Evolutionary conservation across 2,329 filamentous ascomycete species (phyloP).

Genomic region (Ophiostoma tasmaniense): DNA sequence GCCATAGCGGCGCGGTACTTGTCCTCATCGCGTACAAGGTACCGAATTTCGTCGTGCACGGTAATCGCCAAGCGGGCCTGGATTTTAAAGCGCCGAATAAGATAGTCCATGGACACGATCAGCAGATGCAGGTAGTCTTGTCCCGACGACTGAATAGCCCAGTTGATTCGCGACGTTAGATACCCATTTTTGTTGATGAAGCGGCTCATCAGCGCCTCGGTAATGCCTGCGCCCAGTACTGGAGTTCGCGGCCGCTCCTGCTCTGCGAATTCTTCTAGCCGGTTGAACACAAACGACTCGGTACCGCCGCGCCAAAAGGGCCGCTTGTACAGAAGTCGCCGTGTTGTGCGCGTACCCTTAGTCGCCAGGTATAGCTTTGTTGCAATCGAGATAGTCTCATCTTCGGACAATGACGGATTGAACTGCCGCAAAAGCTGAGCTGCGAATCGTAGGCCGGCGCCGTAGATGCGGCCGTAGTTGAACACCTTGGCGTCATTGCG

Average conservation of each 20-base stretch:
- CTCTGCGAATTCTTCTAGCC: conserved; percentile 93
- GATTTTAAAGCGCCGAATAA: conserved; percentile 77
- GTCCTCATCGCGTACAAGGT: conserved; percentile 77
- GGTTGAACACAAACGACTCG: conserved; percentile 97
- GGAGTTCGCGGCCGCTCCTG: conserved; percentile 86
- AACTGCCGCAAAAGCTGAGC: conserved; percentile 86
- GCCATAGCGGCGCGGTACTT: conserved; percentile 88
- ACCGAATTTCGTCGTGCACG: conserved; percentile 95
- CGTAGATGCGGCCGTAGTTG: conserved; percentile 98
- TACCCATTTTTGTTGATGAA: conserved; percentile 86
- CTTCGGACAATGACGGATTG: conserved; percentile 74
- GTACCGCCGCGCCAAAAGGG: conserved; percentile 94
- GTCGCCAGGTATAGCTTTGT: conserved; percentile 77
- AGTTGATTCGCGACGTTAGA: conserved; percentile 94
- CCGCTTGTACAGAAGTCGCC: conserved; percentile 61
- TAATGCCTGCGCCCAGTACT: conserved; percentile 89
- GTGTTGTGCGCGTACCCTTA: conserved; percentile 77
- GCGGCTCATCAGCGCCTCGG: conserved; percentile 82
- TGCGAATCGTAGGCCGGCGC: conserved; percentile 91
- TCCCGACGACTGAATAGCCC: conserved; percentile 95
- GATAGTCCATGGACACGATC: conserved; percentile 89
- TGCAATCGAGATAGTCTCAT: conserved; percentile 67
- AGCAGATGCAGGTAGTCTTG: conserved; percentile 95
- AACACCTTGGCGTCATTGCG: conserved; percentile 95
- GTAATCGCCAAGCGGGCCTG: conserved; percentile 81